Evolutionary conservation across 179 eudicot genomes (phyloP).

Genomic region (Carnegiea gigantea): DNA sequence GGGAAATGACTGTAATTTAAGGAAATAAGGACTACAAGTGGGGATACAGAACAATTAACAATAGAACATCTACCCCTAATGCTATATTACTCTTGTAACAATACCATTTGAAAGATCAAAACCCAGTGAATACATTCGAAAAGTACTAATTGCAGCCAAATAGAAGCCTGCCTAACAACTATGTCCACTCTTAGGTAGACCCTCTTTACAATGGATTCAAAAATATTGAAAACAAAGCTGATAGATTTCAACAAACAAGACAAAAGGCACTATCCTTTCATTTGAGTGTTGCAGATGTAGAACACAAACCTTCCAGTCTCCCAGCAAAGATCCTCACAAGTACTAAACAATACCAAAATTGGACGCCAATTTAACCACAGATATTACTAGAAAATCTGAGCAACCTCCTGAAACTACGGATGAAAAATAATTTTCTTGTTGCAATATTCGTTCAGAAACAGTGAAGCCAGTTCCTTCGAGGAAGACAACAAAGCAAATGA

Average conservation of each 20-base stretch:
- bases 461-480: constrained; percentile 4
- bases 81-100: not conserved
- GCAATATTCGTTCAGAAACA: not conserved
- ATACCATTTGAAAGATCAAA: not conserved
- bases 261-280: not conserved
- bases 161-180: not conserved
- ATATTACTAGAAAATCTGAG: not conserved
- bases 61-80: not conserved
- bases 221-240: not conserved
- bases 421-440: not conserved
- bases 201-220: not conserved
- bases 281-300: not conserved
- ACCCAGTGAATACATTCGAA: not conserved
- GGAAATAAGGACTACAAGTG: not conserved
- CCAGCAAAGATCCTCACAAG: not conserved
- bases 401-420: not conserved
- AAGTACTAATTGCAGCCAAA: not conserved
- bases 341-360: not conserved
- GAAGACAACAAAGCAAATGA: not conserved
- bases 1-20: not conserved
- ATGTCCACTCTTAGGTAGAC: not conserved
- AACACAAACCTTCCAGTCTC: not conserved
- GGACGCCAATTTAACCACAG: not conserved
- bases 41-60: not conserved
- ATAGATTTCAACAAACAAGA: not conserved